Base-by-base conservation (phyloP, 2,329 filamentous ascomycete genomes). In the Escovopsis sp. region DNA sequence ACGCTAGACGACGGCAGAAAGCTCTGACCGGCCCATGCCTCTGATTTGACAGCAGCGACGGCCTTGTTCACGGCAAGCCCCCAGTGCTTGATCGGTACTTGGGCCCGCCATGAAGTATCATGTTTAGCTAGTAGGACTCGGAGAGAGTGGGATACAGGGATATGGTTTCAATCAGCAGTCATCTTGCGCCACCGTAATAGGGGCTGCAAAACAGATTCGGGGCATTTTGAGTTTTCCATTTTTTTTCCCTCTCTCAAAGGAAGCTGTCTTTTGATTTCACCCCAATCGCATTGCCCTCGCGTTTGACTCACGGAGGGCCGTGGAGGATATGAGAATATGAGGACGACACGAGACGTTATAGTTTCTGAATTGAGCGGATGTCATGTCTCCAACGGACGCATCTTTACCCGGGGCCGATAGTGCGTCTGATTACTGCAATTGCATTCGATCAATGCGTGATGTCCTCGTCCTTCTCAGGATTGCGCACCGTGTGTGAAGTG, bases 1-100 rank as follows among this genome's bases (percentile, higher is more conserved):
- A 59, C 64, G 9, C 61, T 73, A 48, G 69, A 74, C 33, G 69
- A 75, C 39, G 52, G 16, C 45, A 47, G 31, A 42, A 34, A 24
- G 8, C 30, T 29, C 34, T 15, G 32, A 39, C 14, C n/a, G 33
- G 8, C 33, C 33, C 12, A 8, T 35, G 8, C 33, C 33, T 35
- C 8, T 11, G 27, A 30, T 30, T 9, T 11, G 11, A 30, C 5
- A 9, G 11, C 11, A 20, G 20, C 20, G 20, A 20, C 20, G 20
- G 20, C 6, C 4, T 20, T 20, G 20, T 4, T 20, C 20, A 20
- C 20, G 20, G 20, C 20, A 20, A 20, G 20, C 20, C 6, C 20
- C 20, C 4, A 20, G 20, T 20, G 20, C 20, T 20, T 20, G 20
- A 6, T 20, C 6, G 20, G 20, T 4, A 20, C n/a, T n/a, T n/a